Conservation (phyloP, 1,284 basidiomycete species). For the Schizophyllum amplum region DNA sequence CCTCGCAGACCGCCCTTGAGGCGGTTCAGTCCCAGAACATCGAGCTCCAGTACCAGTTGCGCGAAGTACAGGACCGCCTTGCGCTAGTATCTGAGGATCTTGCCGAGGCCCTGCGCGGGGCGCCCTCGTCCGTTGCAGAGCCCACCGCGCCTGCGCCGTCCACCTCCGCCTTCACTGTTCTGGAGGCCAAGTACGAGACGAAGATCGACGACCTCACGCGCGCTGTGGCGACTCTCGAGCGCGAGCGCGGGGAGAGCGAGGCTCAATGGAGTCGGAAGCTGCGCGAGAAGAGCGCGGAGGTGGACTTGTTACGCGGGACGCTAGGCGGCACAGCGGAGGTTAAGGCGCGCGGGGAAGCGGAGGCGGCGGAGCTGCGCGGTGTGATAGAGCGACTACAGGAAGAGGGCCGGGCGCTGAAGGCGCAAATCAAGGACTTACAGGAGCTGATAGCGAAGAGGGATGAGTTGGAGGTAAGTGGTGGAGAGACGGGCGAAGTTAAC, state of each 20-base stretch:
- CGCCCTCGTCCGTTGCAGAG: too few relatives aligned
- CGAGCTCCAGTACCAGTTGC: slow-evolving; percentile 80
- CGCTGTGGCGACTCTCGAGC: slow-evolving; percentile 50
- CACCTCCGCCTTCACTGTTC: slow-evolving; percentile 65
- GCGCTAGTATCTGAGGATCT: slow-evolving; percentile 67
- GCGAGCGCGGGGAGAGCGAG: slow-evolving; percentile 73
- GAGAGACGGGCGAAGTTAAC: not conserved
- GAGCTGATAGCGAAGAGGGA: slow-evolving; percentile 13
- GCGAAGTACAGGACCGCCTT: slow-evolving; percentile 68
- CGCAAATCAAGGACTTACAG: slow-evolving; percentile 40
- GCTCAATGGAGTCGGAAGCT: slow-evolving; percentile 80
- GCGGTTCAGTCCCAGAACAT: slow-evolving; percentile 67
- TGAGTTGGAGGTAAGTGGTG: slow-evolving; percentile 44
- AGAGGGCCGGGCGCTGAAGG: slow-evolving; percentile 37
- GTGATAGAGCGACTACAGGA: slow-evolving; percentile 47
- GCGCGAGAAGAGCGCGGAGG: slow-evolving; percentile 66
- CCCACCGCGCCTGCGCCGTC: slow-evolving; percentile 38
- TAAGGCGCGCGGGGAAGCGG: slow-evolving; percentile 52
- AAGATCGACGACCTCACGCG: slow-evolving; percentile 64
- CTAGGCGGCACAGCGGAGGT: slow-evolving; percentile 50
- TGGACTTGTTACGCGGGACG: slow-evolving; percentile 60
- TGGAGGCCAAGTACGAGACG: slow-evolving; percentile 70
- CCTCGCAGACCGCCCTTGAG: slow-evolving; percentile 66
- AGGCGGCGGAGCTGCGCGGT: slow-evolving; percentile 42
- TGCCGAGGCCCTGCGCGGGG: slow-evolving; percentile 53